Base-by-base conservation (phyloP, 345 rosid species). In the thale cress (Arabidopsis thaliana) region DNA sequence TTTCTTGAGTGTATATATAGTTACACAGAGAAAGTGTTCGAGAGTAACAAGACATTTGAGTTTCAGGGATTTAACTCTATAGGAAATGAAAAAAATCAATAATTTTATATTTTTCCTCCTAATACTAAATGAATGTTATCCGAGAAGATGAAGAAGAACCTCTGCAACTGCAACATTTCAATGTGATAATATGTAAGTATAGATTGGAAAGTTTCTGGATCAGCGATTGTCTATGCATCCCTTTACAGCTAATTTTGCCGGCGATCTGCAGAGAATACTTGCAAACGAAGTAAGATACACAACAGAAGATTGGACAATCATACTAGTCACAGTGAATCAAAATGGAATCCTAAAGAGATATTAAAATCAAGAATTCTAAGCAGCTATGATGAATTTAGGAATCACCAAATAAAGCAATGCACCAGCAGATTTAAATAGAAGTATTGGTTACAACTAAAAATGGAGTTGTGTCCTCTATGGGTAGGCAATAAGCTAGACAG, bases 11-110 rank as follows among this genome's bases (percentile, higher is more conserved):
- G 74, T 76, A 76, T 74, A 67, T 75, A 45, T 16, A 49, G 71
- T 77, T 80, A 70, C 78, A 84, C 62, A 76, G 53, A 79, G 65
- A 41, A 14, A 70, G 57, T 61, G 62, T 77, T 74, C 52, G 37
- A 71, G 58, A 71, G 23, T 52, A 49, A 67, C 23, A n/a, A 37
- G 33, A 70, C 55, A 69, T 41, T 52, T 75, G 12, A 12, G 46
- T 60, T 42, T 68, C 74, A 69, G 51, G 52, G 51, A 69, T 61
- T 1, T 44, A 33, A 53, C 58, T 53, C 51, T 52, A 16, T 34
- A 76, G 58, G 65, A 59, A 41, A 67, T 50, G 8, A 52, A n/a
- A 51, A 22, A 10, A 4, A 40, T 33, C 10, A 44, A 42, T 73
- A 44, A 34, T 68, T 62, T 10, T 52, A 67, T 30, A 34, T 33